Base-by-base conservation (phyloP, 2,329 filamentous ascomycete genomes). In the Raffaelea arxii region DNA sequence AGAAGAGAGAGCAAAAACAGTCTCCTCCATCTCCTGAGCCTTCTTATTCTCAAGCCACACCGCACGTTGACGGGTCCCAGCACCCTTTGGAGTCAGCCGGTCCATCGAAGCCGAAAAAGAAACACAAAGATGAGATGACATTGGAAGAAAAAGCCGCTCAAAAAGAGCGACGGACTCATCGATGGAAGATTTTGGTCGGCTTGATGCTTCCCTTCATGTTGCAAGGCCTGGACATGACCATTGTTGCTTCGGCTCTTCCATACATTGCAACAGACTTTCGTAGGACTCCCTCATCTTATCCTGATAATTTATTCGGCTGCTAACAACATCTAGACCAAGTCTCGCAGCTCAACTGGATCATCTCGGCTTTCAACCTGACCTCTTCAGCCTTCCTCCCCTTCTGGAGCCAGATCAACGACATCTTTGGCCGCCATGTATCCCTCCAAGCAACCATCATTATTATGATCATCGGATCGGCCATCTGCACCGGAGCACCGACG, bases 331-430 rank as follows among this genome's bases (percentile, higher is more conserved):
- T 47, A 73, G 72, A 69, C 49, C 58, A 78, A 55, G 57, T 78
- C 4, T 68, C 73, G 18, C 73, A 81, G 54, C 67, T 82, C 2
- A 84, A 82, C 56, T 84, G 80, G 79, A 82, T 86, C 55, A 75
- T 84, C 18, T 80, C 81, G 0, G 69, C 79, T 6, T 86, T 84
- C 61, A 84, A 80, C 44, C 65, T 86, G 14, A 81, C 79, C 0
- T 77, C 77, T 0, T 80, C 81, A 2, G 74, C 80, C 1, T 84
- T 84, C 52, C 78, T 84, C 9, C 80, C 80, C 4, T 73, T 76
- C 44, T 84, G 79, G 63, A 78, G 75, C 2, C 80, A 84, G 53
- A 67, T 80, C 39, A 72, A 77, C 16, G 78, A 85, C 52, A 70
- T 84, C 24, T 83, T 81, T 53, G 81, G 81, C 16, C 72, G 81